Evolutionary conservation across 768 basidiomycete species (phyloP).

Genomic region (Tephrocybe sp.): DNA sequence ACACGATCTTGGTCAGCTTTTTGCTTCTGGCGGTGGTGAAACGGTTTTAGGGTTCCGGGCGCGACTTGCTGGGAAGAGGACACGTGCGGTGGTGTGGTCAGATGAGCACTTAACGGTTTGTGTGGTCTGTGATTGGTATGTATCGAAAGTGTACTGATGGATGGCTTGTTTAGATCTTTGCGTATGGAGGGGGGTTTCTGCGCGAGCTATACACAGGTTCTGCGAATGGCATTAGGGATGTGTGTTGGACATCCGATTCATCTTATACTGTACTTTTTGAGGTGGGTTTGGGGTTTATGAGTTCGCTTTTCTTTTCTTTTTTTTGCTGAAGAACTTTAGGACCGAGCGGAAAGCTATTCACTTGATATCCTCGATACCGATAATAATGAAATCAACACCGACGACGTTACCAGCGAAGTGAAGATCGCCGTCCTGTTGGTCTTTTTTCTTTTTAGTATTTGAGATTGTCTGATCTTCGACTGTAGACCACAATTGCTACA

Average conservation of each 20-base stretch:
- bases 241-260: conserved; percentile 36
- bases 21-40: conserved; percentile 20
- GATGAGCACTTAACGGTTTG: conserved; percentile 37
- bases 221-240: conserved; percentile 25
- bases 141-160: neutral
- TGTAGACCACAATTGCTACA: conserved; percentile 14
- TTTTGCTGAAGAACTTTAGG: conserved; percentile 23
- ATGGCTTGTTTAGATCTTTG: conserved; percentile 31
- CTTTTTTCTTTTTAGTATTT: neutral
- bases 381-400: conserved; percentile 24
- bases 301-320: neutral
- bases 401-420: neutral
- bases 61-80: conserved; percentile 21
- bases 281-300: conserved; percentile 23
- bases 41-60: conserved; percentile 24
- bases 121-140: neutral
- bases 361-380: conserved; percentile 32
- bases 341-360: conserved; percentile 34
- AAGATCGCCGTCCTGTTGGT: conserved; percentile 12
- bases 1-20: conserved; percentile 29
- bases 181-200: conserved; percentile 28
- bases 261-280: conserved; percentile 37
- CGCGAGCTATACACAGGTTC: conserved; percentile 25
- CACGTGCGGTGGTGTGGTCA: conserved; percentile 48
- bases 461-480: neutral